Base-by-base conservation (phyloP, 257 asterid species). In the Verbascum thapsus region DNA sequence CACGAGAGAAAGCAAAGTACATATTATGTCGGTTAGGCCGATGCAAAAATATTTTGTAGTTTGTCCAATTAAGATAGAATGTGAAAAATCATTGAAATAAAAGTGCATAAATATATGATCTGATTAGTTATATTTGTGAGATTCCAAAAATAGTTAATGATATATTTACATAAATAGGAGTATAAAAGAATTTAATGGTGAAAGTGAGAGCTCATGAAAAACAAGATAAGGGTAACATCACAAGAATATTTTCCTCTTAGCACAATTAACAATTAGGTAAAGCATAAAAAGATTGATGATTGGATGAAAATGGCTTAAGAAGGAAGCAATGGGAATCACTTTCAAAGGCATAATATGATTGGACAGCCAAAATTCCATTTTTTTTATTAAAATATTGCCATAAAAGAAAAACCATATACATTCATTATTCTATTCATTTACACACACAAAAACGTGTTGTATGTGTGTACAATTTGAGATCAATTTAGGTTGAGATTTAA, bases 271-370 rank as follows among this genome's bases (percentile, higher is more conserved):
- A 75, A 75, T 76, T 75, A 76, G 77, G 78, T 58, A 74, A 75
- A 79, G 80, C 71, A 67, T 43, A 71, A 67, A 61, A 58, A 37
- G 16, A 38, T 43, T 42, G 82, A 74, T 72, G 94, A 82, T 76
- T 74, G 80, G 85, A 76, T 65, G 79, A 82, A 82, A 76, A 64
- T 83, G 88, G 95, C 95, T 86, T 83, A 81, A 83, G 76, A 61
- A 16, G 78, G 88, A 86, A 83, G 95, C 88, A 71, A 86, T 68
- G n/a, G 72, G 82, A 79, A 74, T 80, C 79, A 66, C 80, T 66
- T 81, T 84, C 59, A 70, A n/a, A n/a, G n/a, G n/a, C n/a, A n/a
- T n/a, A n/a, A 70, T 66, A 54, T 51, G 69, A 73, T 80, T 85
- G 88, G 83, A 66, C 79, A 72, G 67, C 82, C 53, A 60, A 52